A percentile compares a stretch with the other conserved stretches of the same genome.
Evolutionary conservation across 108 stramenopile species (phyloP).

Genomic region (Pelagomonas calceolata): DNA sequence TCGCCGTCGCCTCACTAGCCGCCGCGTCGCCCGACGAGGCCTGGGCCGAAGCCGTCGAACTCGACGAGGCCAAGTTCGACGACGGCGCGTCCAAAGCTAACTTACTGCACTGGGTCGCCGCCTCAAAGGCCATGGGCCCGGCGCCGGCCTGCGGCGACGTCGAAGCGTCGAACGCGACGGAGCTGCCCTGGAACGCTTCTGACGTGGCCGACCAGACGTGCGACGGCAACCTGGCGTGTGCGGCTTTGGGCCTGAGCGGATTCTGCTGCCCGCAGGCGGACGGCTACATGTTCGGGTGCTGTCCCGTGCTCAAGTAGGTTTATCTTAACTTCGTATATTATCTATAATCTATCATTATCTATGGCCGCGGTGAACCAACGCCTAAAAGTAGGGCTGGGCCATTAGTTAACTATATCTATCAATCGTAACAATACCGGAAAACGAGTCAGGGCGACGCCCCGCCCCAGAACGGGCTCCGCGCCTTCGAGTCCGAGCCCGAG

Average conservation of each 20-base stretch:
- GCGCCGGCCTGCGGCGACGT: background rate
- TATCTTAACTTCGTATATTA: no score
- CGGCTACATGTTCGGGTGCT: slow-evolving; percentile 1
- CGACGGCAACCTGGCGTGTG: background rate
- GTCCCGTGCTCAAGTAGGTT: background rate
- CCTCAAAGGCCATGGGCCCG: background rate
- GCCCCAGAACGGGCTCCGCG: no score
- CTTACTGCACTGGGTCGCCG: slow-evolving; percentile 30
- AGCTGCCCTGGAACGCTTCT: background rate
- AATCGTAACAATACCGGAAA: no score
- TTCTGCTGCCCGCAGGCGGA: background rate
- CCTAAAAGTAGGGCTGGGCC: no score
- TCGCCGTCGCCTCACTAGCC: slow-evolving; percentile 19
- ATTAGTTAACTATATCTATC: no score
- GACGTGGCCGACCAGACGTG: background rate
- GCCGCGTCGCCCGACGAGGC: slow-evolving; percentile 23
- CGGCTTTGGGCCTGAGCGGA: background rate
- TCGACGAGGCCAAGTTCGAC: slow-evolving; percentile 20
- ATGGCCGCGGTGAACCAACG: no score
- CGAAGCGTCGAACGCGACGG: background rate
- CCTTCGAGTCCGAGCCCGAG: no score
- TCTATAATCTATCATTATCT: no score
- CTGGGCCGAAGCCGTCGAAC: slow-evolving; percentile 17
- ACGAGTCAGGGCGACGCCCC: no score
- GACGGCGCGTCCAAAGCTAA: slow-evolving; percentile 35